phyloP scores from a whole-genome alignment of 768 basidiomycete species.

The Tulasnella sp. region DNA sequence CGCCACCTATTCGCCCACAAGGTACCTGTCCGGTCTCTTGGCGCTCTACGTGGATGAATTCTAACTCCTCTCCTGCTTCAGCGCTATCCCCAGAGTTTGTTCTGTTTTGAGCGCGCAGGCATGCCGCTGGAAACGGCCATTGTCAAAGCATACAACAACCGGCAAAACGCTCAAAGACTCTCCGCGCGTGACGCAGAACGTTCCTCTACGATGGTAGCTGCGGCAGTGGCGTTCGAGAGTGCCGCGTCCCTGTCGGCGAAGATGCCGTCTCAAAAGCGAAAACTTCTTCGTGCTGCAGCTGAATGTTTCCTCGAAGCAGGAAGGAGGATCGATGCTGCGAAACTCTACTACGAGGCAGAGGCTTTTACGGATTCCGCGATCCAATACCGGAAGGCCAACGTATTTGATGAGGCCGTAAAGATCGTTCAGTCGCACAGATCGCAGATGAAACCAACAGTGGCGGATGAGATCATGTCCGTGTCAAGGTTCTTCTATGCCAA shows the following conservation, averaged over 20 bases:
- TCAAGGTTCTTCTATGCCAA: conserved; percentile 29
- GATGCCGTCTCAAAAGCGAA: neutral
- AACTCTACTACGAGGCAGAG: neutral
- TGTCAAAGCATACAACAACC: neutral
- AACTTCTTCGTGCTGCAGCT: neutral
- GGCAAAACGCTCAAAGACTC: conserved; percentile 3
- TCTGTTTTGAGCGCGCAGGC: neutral
- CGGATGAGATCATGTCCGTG: conserved; percentile 31
- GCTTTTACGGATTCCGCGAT: conserved; percentile 10
- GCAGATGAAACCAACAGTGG: conserved; percentile 28
- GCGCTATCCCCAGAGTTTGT: too few species aligned
- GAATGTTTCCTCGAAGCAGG: conserved; percentile 8
- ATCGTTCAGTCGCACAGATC: conserved; percentile 9
- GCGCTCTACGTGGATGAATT: too few species aligned
- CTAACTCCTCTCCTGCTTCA: neutral
- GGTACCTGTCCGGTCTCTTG: too few species aligned
- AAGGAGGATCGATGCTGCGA: neutral
- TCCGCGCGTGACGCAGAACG: neutral
- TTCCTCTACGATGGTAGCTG: neutral
- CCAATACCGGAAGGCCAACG: conserved; percentile 9
- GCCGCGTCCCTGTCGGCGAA: neutral
- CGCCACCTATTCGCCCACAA: too few species aligned
- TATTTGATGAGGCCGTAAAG: conserved; percentile 5
- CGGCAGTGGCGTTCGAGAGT: neutral
- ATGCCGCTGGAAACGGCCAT: neutral